Base-by-base conservation (phyloP, 805 yeast genomes). In the Zygosaccharomyces bisporus region DNA sequence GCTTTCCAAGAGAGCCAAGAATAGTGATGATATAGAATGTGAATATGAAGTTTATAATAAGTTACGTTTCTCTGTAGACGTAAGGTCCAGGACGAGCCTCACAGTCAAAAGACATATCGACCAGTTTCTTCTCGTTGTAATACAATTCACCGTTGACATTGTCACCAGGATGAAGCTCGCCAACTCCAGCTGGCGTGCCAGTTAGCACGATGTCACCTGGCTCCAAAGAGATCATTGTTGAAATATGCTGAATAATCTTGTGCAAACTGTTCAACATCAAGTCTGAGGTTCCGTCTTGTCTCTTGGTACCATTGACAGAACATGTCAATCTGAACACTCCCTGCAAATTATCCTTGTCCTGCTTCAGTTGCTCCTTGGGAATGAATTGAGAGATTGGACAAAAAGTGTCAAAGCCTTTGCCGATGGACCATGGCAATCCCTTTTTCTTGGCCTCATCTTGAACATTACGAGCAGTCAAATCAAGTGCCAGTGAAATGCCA, bases 121-220 rank as follows among this genome's bases (percentile, higher is more conserved):
- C 77, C 20, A 91, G 60, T 7, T 72, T 71, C 45, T 76, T 59
- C 8, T 81, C 91, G 25, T 76, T 76, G 24, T 73, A 75, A 21
- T 63, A 66, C 50, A 88, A 65, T 51, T 77, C 75, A 5, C 95
- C 95, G 36, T 73, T 72, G 20, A 93, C 70, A 19, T 63, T 59
- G 61, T 93, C 98, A 7, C 97, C 98, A 0, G 95, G 86, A 4
- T 64, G 64, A 25, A 90, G 68, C 19, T 75, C 69, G 6, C 98
- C 96, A n/a, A 93, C 99, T 13, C 99, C 99, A 64, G 89, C 87
- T 36, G 99, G 99, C 1, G 99, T 93, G 13, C 99, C 99, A 1
- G 99, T 93, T 41, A 93, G 72, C 46, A 93, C 81, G 50, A 93
- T 74, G 60, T 93, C 99, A 23, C 96, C 96, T 43, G 86, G 81